These are phyloP conservation scores for Erysimum pusillum DNA, from an alignment of 441 rosid genomes.

Conservation along the genomic window DNA sequence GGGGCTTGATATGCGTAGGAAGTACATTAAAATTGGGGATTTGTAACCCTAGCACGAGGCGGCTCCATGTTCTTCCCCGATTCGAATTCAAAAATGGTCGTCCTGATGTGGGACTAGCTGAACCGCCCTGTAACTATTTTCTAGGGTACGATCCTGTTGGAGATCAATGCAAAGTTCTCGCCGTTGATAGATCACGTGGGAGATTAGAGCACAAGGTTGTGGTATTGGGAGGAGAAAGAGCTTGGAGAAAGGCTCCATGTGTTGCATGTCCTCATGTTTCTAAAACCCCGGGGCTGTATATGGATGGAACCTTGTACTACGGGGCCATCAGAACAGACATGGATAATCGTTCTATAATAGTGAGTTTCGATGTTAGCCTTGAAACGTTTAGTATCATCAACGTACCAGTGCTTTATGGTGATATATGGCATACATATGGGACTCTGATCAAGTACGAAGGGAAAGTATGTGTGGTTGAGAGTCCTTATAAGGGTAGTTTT, in stretches of 20 bases:
- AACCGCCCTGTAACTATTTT: background rate
- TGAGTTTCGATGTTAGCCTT: conserved; percentile 18
- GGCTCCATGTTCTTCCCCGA: background rate
- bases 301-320: background rate
- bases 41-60: conserved; percentile 5
- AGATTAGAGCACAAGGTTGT: conserved; percentile 1
- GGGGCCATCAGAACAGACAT: background rate
- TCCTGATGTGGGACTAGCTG: background rate
- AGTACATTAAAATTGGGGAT: background rate
- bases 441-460: conserved; percentile 16
- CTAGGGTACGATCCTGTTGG: conserved; percentile 15
- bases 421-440: background rate
- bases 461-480: conserved; percentile 28
- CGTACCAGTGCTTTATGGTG: background rate
- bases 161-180: conserved; percentile 31
- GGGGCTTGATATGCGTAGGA: conserved; percentile 14
- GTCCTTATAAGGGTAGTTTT: conserved; percentile 2
- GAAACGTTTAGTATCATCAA: conserved; percentile 14
- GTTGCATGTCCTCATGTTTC: background rate
- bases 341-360: background rate
- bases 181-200: background rate
- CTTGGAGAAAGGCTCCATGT: conserved; percentile 11
- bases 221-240: conserved; percentile 15
- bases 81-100: background rate
- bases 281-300: background rate